phyloP scores from a whole-genome alignment of 2,329 filamentous ascomycete species.

The Fusarium tanahbumbuense region DNA sequence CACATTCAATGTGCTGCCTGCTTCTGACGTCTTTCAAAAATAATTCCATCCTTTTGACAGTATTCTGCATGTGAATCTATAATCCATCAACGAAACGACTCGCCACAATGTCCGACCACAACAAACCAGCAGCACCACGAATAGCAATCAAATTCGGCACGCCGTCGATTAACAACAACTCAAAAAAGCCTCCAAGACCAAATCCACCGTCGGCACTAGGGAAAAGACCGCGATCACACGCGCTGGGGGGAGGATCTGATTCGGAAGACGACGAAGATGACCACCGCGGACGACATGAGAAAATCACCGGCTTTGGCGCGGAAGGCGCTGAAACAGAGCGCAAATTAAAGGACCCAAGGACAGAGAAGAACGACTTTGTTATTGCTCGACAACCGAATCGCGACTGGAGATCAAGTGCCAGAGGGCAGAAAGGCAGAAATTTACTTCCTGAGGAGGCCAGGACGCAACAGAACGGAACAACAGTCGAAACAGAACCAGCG shows the following conservation, averaged over 20 bases:
- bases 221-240: constrained; percentile 60
- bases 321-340: constrained; percentile 58
- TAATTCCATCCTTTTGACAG: background rate
- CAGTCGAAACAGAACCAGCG: constrained; percentile 52
- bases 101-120: constrained; percentile 42
- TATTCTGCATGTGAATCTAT: background rate
- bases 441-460: constrained; percentile 68
- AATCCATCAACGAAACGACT: constrained; percentile 1
- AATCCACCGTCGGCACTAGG: constrained; percentile 59
- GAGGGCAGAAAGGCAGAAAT: constrained; percentile 64
- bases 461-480: constrained; percentile 53
- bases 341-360: constrained; percentile 46
- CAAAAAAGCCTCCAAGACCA: constrained; percentile 47
- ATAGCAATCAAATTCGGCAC: constrained; percentile 64
- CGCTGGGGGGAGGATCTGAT: constrained; percentile 57
- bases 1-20: constrained; percentile 15
- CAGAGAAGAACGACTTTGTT: constrained; percentile 59
- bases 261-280: constrained; percentile 55
- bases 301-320: constrained; percentile 62
- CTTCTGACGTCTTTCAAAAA: constrained; percentile 24
- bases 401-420: constrained; percentile 70
- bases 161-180: constrained; percentile 45
- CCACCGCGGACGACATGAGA: constrained; percentile 54
- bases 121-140: constrained; percentile 48
- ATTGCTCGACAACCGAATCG: constrained; percentile 70